Conservation (phyloP, 192 early-diverging fungal genomes). For the Backusella macrospora region DNA sequence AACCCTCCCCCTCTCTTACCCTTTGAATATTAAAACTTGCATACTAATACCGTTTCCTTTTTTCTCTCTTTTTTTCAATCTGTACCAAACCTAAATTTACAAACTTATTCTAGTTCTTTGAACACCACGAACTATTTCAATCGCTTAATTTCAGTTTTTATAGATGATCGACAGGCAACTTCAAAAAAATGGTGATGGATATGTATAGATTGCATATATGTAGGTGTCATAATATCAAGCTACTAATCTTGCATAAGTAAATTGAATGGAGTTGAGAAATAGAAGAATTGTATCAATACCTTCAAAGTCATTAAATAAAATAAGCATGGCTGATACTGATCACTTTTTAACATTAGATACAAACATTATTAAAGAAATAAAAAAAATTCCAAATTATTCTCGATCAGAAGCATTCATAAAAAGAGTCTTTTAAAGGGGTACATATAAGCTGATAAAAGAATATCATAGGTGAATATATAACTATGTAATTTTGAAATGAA, state of each 20-base stretch:
- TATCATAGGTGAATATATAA: background rate
- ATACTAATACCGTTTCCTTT: background rate
- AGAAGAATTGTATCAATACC: background rate
- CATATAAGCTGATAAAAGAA: background rate
- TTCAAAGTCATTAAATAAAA: background rate
- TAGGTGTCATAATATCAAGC: background rate
- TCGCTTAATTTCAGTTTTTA: background rate
- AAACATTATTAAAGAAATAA: background rate
- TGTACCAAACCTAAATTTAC: background rate
- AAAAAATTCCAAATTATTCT: too few relatives aligned
- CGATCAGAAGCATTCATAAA: background rate
- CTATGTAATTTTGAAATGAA: background rate
- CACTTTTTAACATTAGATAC: background rate
- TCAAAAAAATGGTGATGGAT: background rate
- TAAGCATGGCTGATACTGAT: background rate
- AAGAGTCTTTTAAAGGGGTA: background rate
- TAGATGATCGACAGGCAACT: background rate
- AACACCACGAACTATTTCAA: background rate
- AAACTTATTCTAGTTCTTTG: background rate
- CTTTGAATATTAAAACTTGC: slow-evolving; percentile 1
- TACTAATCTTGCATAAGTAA: background rate
- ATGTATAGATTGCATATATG: background rate
- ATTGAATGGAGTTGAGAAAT: background rate
- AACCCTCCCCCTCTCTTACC: too few relatives aligned
- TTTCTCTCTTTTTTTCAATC: background rate